These are phyloP conservation scores for Didymella keratinophila DNA, from an alignment of 2,329 filamentous ascomycete genomes.

Conservation along the genomic window DNA sequence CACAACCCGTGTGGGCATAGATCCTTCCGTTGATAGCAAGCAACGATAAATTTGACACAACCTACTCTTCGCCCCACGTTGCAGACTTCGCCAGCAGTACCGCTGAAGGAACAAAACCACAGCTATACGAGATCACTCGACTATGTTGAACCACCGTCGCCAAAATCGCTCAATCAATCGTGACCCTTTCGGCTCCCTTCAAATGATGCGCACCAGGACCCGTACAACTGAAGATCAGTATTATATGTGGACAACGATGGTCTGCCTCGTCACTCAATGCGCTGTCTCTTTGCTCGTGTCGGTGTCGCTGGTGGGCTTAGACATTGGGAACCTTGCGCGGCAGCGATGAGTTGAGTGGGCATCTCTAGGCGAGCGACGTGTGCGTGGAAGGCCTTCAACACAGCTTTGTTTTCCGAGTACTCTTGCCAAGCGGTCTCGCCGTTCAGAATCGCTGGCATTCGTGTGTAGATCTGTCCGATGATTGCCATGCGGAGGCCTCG, in stretches of 20 bases:
- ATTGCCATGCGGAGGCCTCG: slow-evolving; percentile 27
- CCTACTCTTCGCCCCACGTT: no score
- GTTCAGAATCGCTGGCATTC: slow-evolving; percentile 22
- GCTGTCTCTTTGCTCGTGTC: slow-evolving; percentile 3
- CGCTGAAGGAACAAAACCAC: no score
- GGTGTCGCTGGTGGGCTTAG: not conserved
- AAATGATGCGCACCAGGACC: not conserved
- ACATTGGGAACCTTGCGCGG: not conserved
- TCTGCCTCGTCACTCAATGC: not conserved
- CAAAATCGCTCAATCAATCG: no score
- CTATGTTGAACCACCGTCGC: no score
- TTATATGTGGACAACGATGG: not conserved
- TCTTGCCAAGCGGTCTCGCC: slow-evolving; percentile 24
- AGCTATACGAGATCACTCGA: no score
- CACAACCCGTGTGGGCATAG: no score
- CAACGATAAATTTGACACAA: no score
- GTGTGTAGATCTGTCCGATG: slow-evolving; percentile 18
- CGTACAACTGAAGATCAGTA: not conserved
- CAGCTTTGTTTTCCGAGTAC: slow-evolving; percentile 19
- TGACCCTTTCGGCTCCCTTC: no score
- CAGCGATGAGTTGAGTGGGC: not conserved
- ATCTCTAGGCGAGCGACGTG: not conserved
- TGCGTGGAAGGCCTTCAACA: slow-evolving; percentile 26
- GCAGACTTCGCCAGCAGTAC: no score
- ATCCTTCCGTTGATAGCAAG: no score